Base-by-base conservation (phyloP, 257 asterid species). In the Solanum pinnatisectum region DNA sequence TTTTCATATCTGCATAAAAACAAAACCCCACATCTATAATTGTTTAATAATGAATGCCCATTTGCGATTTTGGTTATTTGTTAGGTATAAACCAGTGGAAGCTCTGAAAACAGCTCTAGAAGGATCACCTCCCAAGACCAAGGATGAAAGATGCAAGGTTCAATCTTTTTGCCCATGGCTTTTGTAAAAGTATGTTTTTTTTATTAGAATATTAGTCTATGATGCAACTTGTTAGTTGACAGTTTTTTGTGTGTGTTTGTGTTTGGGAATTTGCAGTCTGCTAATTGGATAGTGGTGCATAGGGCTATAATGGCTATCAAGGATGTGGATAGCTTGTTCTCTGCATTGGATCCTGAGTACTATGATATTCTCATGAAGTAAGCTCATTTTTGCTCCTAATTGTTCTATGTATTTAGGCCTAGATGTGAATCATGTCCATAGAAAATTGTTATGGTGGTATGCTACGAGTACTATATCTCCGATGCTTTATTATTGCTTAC, bases 81-180 rank as follows among this genome's bases (percentile, higher is more conserved):
- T n/a, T 90, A 97, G 99, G 98, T 84, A 94, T 87, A 97, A 96
- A 90, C 99, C 99, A n/a, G 98, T 97, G 63, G 99, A 97, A 92
- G 99, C 99, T 89, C 90, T 97, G 85, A 97, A 97, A 90, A 97
- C 99, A 70, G 95, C 99, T 74, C 96, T 96, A 25, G 99, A 97
- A 94, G 99, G 99, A 8, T 93, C 99, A 10, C 98, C 99, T 87
- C 99, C 99, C 68, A 87, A 91, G 82, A 96, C 98, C 87, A 93
- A 96, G 89, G 99, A 97, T 89, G 99, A 97, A 92, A 98, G 98
- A 88, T 96, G 99, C 92, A 96, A 96, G 99, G 99, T 97, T 83
- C 72, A 44, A 18, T 84, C 86, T 63, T 63, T 63, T 63, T 63
- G 32, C 32, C 0, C 32, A 63, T 63, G 71, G 0, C 0, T 63